Evolutionary conservation across 345 rosid genomes (phyloP), one percentile per base, ranked within the genome.

Genomic region (Noccaea caerulescens): DNA sequence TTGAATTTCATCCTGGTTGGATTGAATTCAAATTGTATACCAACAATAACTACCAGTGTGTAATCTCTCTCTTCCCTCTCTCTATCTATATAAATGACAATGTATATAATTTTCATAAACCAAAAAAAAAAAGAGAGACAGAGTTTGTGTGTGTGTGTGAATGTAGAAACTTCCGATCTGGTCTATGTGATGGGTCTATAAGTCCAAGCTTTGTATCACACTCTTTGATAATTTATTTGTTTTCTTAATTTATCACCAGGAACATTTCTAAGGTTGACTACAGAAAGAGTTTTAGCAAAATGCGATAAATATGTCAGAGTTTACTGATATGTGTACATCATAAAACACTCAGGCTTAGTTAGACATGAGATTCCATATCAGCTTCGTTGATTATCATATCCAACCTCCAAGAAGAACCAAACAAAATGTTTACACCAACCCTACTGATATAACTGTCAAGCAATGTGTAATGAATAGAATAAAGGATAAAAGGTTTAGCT

Each of bases 401-500:
- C 45, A 61, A 27, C 36, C 14, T 53, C 58, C 69, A 39, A 58
- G 62, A 66, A n/a, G 50, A 55, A 54, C 69, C 12, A 38, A 44
- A 76, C 14, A 8, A 51, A 54, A n/a, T 14, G 16, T 16, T 61
- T 37, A 27, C 50, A 59, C 16, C 34, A 44, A 16, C 47, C 66
- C 14, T 33, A 51, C 14, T 10, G 12, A 42, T 32, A 39, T 37
- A 49, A 39, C 60, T 47, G 46, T 41, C 53, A 50, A 50, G 45
- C 11, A 37, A 47, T 33, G 9, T 27, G 16, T 16, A 34, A 25
- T 16, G 14, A 72, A 53, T 11, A 37, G 23, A 45, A 27, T 63
- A 41, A 64, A 38, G 16, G 27, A 47, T 55, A 7, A 25, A 56
- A 60, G 58, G 23, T 77, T 66, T 72, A 80, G 80, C 82, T 61